Base-by-base conservation (phyloP, 2,329 filamentous ascomycete genomes). In the Ilyonectria destructans region DNA sequence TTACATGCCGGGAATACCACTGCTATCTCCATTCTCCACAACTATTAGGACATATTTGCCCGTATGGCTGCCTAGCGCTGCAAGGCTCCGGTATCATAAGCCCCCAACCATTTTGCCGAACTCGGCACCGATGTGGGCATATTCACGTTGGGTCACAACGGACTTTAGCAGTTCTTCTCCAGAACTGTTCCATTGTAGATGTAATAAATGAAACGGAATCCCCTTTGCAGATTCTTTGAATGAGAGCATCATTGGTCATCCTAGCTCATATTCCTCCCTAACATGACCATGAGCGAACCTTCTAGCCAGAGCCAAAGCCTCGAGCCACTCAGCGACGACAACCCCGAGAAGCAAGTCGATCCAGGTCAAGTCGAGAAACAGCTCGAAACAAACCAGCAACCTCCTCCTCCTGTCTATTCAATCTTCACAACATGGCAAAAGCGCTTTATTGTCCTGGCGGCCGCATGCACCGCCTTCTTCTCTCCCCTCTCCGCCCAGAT, bases 401-500 rank as follows among this genome's bases (percentile, higher is more conserved):
- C 57, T 2, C 45, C 62, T 4, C 58, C 68, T 10, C 71, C 73
- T 4, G 75, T 74, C 4, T 85, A 83, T 40, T 83, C 82, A 1
- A 70, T 81, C 64, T 82, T 81, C 71, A 80, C 81, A 6, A 65
- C 71, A 67, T 81, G 80, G 79, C 72, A 83, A 48, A 86, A 85
- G 59, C 79, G 81, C 6, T 62, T 78, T 48, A 80, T 85, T 46
- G 80, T 85, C n/a, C 68, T 84, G 4, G 80, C 75, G 5, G 82
- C 81, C 3, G 77, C 83, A 2, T 55, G 78, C 5, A 79, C 78
- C 6, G 82, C 82, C 40, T 79, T 85, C 74, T 84, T 85, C 73
- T 86, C 84, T 8, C 84, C 84, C 3, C 75, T 86, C 52, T 84
- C 83, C 0, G 82, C 83, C 4, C 82, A 87, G 51, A 88, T 88